Conservation (phyloP, 768 basidiomycete species). For the Nidularia pulvinata region DNA sequence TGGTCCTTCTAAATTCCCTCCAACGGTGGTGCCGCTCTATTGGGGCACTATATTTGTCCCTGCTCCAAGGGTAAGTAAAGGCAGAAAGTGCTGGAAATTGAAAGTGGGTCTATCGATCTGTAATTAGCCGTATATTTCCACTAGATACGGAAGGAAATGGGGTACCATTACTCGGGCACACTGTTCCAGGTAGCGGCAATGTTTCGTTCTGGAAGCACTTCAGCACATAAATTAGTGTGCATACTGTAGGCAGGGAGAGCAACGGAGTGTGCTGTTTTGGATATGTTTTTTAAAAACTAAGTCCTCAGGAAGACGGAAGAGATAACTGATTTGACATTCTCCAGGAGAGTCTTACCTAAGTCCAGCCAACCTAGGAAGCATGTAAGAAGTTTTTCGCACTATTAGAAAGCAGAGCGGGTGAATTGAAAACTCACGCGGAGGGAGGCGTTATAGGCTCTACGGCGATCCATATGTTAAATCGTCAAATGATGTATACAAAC, state of each 20-base stretch:
- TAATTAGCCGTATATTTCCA: no score
- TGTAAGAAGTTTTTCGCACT: conserved; percentile 37
- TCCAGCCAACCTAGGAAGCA: conserved; percentile 33
- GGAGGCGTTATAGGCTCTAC: conserved; percentile 28
- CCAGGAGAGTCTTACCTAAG: conserved; percentile 39
- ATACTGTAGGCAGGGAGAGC: conserved; percentile 22
- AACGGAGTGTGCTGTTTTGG: conserved; percentile 28
- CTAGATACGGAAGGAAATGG: neutral
- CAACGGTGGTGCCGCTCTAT: no score
- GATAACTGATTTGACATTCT: conserved; percentile 15
- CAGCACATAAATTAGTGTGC: conserved; percentile 28
- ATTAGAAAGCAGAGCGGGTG: neutral
- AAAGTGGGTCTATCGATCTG: no score
- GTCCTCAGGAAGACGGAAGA: neutral
- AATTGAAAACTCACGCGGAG: conserved; percentile 11
- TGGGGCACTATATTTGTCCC: no score
- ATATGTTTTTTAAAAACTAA: neutral
- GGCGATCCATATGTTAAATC: neutral
- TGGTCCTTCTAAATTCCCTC: no score
- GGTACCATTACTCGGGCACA: conserved; percentile 22
- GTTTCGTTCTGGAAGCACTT: conserved; percentile 37
- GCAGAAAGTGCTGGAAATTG: no score
- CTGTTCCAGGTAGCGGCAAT: conserved; percentile 33
- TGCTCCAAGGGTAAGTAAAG: no score
- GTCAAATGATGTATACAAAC: no score